Base-by-base conservation (phyloP, 1,139 yeast genomes). In the Yamadazyma triangularis region DNA sequence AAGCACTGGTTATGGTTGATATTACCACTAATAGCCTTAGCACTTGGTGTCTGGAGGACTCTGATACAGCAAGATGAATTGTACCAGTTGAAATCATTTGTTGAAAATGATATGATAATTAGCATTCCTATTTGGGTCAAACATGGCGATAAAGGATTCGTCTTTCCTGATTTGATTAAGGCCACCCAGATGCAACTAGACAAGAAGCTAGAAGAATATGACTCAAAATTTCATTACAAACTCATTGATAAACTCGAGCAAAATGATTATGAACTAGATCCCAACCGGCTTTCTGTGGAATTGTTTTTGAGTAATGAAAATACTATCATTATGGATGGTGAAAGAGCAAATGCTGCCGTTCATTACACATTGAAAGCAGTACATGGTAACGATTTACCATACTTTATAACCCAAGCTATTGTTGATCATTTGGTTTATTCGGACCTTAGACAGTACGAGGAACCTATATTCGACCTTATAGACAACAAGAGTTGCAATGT, bases 111-210 rank as follows among this genome's bases (percentile, higher is more conserved):
- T 18, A 18, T 18, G 6, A 9, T 18, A 6, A 18, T 18, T 7
- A 18, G 45, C 3, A 44, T 62, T 9, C 58, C 58, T 1, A 48
- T 72, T 3, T 41, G 53, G 24, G 42, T 68, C 13, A 48, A 49
- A 20, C 58, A 57, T 35, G 62, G 60, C 0, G 70, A 69, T 32
- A 44, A 45, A 10, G 67, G 70, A 2, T 63, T 72, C 37, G 38
- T 42, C 7, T 64, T 74, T 30, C 78, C 78, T 0, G 80, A 75
- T 43, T 47, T 73, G 23, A 56, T 56, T 1, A 50, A 50, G 15
- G 75, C 79, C 1, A 42, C 68, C 0, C 67, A 64, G 30, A 35
- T 57, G 2, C 79, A 74, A 44, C 34, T 71, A 1, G 57, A 63
- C 28, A 21, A 32, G 4, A 59, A 53, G 33, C 13, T 30, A 51